Base-by-base conservation (phyloP, 2,329 filamentous ascomycete genomes). In the Stylonectria norvegica region DNA sequence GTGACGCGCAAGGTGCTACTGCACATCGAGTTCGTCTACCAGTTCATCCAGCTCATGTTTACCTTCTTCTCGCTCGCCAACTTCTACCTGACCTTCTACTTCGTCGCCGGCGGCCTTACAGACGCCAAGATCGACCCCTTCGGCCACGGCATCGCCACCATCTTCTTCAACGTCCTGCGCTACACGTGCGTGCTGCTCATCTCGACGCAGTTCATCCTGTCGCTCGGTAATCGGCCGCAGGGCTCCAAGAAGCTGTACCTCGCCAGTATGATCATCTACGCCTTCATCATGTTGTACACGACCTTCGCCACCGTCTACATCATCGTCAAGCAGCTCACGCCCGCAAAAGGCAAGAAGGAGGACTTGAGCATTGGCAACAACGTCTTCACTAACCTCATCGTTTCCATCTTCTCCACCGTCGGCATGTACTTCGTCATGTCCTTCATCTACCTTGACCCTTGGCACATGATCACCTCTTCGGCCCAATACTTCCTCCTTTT, bases 21-120 rank as follows among this genome's bases (percentile, higher is more conserved):
- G 37, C 90, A 96, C 65, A 81, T 97, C 55, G 93, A 98, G 64
- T 96, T 96, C 61, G 65, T 95, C 53, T 98, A 98, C 66, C 93
- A 98, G 63, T 85, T 95, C 62, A 76, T 97, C 53, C 86, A 89
- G 59, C 79, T 98, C 11, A 66, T 95, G 46, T 98, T 98, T 71
- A 98, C 93, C 32, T 98, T 89, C 72, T 97, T 98, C 72, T 95
- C 91, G 9, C 81, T 98, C 28, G 90, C 91, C 65, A 98, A 98
- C 72, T 98, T 97, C 74, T 98, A 97, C 65, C 82, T 98, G 37
- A 95, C 90, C 42, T 98, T 98, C 70, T 98, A 90, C 76, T 98
- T 98, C 71, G 85, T 98, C 52, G 89, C 89, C 16, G 93, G 93
- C 30, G 94, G 90, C 28, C 76, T 98, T 12, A 78, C 86, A 0